Conservation (phyloP, 1,284 basidiomycete genomes). For the Thecaphora frezii region DNA sequence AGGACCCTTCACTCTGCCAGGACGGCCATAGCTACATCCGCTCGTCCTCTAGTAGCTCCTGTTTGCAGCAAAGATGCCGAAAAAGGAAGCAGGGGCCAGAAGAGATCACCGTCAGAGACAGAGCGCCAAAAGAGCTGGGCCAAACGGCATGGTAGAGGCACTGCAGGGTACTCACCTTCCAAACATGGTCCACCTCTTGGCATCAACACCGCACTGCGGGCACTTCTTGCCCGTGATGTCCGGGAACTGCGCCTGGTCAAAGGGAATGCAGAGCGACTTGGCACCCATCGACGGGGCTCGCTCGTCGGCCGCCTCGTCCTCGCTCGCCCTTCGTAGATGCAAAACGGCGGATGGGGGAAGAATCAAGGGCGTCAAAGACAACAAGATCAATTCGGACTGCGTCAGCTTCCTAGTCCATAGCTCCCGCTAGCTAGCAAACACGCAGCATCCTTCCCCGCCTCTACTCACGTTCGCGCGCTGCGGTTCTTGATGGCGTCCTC, state of each 20-base stretch:
- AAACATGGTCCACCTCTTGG: slow-evolving; percentile 59
- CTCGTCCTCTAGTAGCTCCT: not conserved
- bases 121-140: too few species aligned
- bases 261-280: slow-evolving; percentile 95
- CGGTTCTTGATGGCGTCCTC: slow-evolving; percentile 98
- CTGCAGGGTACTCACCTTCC: slow-evolving; percentile 18
- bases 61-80: not conserved
- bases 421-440: too few species aligned
- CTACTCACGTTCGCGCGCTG: slow-evolving; percentile 65
- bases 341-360: slow-evolving; percentile 12
- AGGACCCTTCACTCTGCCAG: too few species aligned
- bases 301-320: slow-evolving; percentile 64
- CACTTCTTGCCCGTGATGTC: slow-evolving; percentile 49
- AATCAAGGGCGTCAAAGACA: too few species aligned
- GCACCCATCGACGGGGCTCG: slow-evolving; percentile 96
- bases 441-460: too few species aligned
- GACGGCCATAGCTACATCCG: too few species aligned
- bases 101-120: too few species aligned
- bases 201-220: slow-evolving; percentile 51
- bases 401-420: not conserved
- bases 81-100: not conserved
- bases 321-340: slow-evolving; percentile 14
- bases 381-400: too few species aligned
- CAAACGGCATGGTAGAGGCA: too few species aligned
- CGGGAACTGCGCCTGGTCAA: slow-evolving; percentile 72